Percentiles rank a stretch among this genome's conserved stretches.
These are phyloP conservation scores for Pouteria campechiana DNA, from an alignment of 179 eudicot species.

Conservation along the genomic window DNA sequence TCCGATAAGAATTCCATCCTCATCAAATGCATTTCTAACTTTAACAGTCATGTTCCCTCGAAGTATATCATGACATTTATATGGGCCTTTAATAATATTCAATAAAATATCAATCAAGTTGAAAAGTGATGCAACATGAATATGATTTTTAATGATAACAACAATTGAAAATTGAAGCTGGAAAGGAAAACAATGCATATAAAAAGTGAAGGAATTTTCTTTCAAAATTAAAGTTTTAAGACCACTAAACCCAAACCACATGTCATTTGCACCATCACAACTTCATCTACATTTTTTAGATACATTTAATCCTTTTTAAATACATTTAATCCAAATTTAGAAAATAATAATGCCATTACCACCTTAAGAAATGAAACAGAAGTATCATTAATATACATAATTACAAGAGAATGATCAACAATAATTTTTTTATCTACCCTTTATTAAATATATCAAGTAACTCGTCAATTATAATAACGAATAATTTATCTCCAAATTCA, in stretches of 20 bases:
- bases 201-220: conserved; percentile 6
- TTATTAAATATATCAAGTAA: background rate
- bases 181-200: conserved; percentile 20
- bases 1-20: too few species aligned
- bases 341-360: conserved; percentile 2
- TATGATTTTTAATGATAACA: conserved; percentile 13
- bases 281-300: conserved; percentile 11
- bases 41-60: conserved; percentile 2
- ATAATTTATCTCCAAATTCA: conserved; percentile 1
- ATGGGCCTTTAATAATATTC: conserved; percentile 17
- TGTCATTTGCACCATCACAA: conserved; percentile 18
- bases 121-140: conserved; percentile 5
- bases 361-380: background rate
- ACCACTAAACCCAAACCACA: conserved; percentile 5
- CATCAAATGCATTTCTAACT: background rate
- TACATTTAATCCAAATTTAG: conserved; percentile 4
- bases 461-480: conserved; percentile 1
- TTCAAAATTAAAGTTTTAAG: conserved; percentile 9
- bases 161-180: conserved; percentile 18
- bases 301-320: too few species aligned
- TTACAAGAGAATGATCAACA: conserved; percentile 5
- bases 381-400: conserved; percentile 4
- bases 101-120: conserved; percentile 4
- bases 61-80: conserved; percentile 14
- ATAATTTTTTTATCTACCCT: background rate